Conservation (phyloP, 2,329 filamentous ascomycete genomes). For the Venturia effusa region DNA sequence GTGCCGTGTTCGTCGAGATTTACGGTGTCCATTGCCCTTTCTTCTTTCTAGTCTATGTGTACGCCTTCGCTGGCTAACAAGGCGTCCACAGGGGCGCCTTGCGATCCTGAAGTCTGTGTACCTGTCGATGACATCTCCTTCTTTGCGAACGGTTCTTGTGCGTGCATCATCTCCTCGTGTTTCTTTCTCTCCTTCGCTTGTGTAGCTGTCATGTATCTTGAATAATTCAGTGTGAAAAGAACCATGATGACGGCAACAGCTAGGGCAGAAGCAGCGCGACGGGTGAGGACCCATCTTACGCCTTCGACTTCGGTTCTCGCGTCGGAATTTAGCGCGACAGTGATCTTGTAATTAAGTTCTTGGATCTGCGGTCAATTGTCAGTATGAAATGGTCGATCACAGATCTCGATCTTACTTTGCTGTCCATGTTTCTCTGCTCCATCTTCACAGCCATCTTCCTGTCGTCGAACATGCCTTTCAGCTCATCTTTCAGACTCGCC, state of each 20-base stretch:
- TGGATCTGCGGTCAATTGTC: slow-evolving; percentile 53
- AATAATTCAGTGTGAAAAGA: slow-evolving; percentile 18
- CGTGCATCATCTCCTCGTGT: slow-evolving; percentile 8
- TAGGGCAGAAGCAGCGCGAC: slow-evolving; percentile 52
- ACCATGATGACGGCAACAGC: slow-evolving; percentile 36
- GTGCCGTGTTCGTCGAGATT: not conserved
- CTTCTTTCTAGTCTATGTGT: not conserved
- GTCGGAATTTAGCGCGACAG: slow-evolving; percentile 78
- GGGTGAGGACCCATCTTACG: slow-evolving; percentile 71
- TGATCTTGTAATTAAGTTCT: slow-evolving; percentile 94
- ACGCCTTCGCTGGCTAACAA: slow-evolving; percentile 10
- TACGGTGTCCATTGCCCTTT: not conserved
- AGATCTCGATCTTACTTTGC: slow-evolving; percentile 44
- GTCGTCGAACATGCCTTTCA: slow-evolving; percentile 96
- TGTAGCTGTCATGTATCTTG: slow-evolving; percentile 12
- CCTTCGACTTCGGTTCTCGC: slow-evolving; percentile 86
- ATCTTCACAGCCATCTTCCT: slow-evolving; percentile 84
- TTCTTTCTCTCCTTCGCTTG: slow-evolving; percentile 13
- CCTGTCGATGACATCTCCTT: slow-evolving; percentile 2
- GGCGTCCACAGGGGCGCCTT: slow-evolving; percentile 1
- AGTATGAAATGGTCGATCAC: not conserved
- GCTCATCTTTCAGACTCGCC: slow-evolving; percentile 69
- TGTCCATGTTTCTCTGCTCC: slow-evolving; percentile 77
- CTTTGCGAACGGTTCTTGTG: not conserved
- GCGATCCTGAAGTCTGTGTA: not conserved